These are phyloP conservation scores for Vitis vinifera DNA, from an alignment of 164 flowering plant species.

Conservation along the genomic window DNA sequence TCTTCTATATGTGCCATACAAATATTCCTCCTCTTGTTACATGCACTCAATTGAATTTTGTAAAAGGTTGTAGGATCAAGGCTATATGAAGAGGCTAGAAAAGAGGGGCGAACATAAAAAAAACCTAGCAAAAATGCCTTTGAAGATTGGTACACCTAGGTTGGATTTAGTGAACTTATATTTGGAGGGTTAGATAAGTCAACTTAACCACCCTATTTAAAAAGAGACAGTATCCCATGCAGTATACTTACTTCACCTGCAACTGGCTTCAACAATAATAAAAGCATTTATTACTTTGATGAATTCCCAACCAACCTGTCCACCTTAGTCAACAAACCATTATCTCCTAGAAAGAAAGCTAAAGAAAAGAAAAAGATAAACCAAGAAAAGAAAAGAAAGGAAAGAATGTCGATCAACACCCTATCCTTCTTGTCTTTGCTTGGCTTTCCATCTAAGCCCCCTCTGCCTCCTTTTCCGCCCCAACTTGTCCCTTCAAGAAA, in stretches of 20 bases:
- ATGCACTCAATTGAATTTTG: background rate
- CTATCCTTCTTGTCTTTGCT: slow-evolving; percentile 18
- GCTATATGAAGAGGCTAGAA: background rate
- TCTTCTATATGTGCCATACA: no score
- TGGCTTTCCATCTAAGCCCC: slow-evolving; percentile 43
- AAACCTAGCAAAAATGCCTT: no score
- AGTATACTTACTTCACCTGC: slow-evolving; percentile 1
- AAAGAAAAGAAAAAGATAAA: slow-evolving; percentile 17
- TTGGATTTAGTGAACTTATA: background rate
- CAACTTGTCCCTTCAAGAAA: slow-evolving; percentile 5
- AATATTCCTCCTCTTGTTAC: no score
- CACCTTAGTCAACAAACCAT: slow-evolving; percentile 52
- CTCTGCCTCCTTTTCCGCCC: slow-evolving; percentile 14
- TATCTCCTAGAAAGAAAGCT: slow-evolving; percentile 25
- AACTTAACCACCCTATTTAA: background rate
- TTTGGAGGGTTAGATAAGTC: background rate
- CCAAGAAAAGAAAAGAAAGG: slow-evolving; percentile 14
- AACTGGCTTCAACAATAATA: slow-evolving; percentile 14
- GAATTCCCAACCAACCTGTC: slow-evolving; percentile 44
- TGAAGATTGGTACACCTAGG: background rate
- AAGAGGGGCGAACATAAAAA: background rate
- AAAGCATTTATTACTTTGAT: slow-evolving; percentile 43
- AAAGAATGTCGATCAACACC: slow-evolving; percentile 8
- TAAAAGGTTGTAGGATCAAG: background rate
- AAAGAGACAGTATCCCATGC: background rate